Evolutionary conservation across 306 rosid species (phyloP).

Genomic region (Sicyos baderoa): DNA sequence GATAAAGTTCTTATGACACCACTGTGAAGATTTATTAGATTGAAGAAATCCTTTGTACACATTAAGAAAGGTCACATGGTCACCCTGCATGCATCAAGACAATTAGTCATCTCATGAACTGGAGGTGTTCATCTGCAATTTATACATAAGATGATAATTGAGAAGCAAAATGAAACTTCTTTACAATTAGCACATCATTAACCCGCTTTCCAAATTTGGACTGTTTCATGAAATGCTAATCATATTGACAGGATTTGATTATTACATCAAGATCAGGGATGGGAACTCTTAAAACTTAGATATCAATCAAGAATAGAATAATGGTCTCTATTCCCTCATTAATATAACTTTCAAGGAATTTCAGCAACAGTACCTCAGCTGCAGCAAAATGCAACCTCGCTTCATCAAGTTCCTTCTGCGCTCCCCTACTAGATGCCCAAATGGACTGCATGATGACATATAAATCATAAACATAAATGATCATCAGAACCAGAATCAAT

Average conservation of each 20-base stretch:
- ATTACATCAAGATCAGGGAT: not conserved
- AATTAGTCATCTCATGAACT: not conserved
- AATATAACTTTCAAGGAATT: slow-evolving; percentile 2
- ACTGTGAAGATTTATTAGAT: slow-evolving; percentile 86
- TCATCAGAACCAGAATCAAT: not conserved
- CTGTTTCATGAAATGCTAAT: not conserved
- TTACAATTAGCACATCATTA: not conserved
- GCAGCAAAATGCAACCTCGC: slow-evolving; percentile 89
- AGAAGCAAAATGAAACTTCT: not conserved
- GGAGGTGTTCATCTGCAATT: not conserved
- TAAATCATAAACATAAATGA: slow-evolving; percentile 18
- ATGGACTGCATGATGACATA: slow-evolving; percentile 54
- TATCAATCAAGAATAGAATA: not conserved
- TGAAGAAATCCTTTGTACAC: slow-evolving; percentile 85
- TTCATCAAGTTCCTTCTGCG: slow-evolving; percentile 78
- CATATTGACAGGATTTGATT: not conserved
- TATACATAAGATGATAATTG: not conserved
- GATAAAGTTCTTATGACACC: slow-evolving; percentile 83
- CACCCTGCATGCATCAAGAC: slow-evolving; percentile 54
- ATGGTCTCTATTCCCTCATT: not conserved
- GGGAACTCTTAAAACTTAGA: not conserved
- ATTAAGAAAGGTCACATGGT: slow-evolving; percentile 82
- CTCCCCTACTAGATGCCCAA: slow-evolving; percentile 82
- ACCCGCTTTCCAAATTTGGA: not conserved
- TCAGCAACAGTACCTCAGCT: slow-evolving; percentile 57